Conservation (phyloP, 2,329 filamentous ascomycete genomes). For the Claviceps africana region DNA sequence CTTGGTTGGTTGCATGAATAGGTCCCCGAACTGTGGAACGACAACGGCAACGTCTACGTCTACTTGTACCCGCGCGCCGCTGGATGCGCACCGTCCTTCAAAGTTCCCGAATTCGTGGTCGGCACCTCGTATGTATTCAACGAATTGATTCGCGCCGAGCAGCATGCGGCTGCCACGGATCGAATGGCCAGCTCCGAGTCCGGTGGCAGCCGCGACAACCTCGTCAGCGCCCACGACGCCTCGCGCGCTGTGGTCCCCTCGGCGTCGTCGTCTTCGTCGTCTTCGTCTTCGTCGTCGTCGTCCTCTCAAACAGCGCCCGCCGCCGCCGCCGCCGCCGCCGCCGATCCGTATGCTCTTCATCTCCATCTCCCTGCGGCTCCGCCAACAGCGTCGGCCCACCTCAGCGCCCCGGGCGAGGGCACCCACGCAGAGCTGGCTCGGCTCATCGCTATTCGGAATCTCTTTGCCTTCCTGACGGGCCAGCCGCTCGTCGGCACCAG, state of each 20-base stretch:
- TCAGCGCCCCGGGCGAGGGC: slow-evolving; percentile 18
- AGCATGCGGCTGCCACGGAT: slow-evolving; percentile 11
- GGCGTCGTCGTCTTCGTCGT: slow-evolving; percentile 14
- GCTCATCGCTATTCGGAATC: slow-evolving; percentile 45
- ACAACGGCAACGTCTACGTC: slow-evolving; percentile 41
- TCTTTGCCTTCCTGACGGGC: slow-evolving; percentile 52
- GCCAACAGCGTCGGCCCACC: slow-evolving; percentile 21
- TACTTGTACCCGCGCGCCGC: slow-evolving; percentile 40
- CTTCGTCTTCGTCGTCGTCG: slow-evolving; percentile 17
- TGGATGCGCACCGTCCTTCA: slow-evolving; percentile 44
- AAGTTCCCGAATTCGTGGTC: slow-evolving; percentile 39
- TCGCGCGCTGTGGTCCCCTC: slow-evolving; percentile 14
- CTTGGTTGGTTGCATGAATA: slow-evolving; percentile 14
- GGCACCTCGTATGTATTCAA: slow-evolving; percentile 40
- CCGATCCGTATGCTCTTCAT: slow-evolving; percentile 26
- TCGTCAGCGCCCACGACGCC: slow-evolving; percentile 35
- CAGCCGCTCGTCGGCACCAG: slow-evolving; percentile 49
- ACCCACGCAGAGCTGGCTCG: slow-evolving; percentile 33
- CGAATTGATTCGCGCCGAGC: slow-evolving; percentile 35
- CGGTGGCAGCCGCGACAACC: slow-evolving; percentile 29
- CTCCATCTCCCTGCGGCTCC: slow-evolving; percentile 39
- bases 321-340: slow-evolving; percentile 22
- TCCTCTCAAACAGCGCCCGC: slow-evolving; percentile 22
- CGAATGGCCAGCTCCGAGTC: slow-evolving; percentile 27
- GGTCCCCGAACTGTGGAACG: slow-evolving; percentile 55